Percentiles rank a stretch among this genome's conserved stretches.
Evolutionary conservation across 371 early-diverging fungal species (phyloP).

Genomic region (Neoconidiobolus thromboides): DNA sequence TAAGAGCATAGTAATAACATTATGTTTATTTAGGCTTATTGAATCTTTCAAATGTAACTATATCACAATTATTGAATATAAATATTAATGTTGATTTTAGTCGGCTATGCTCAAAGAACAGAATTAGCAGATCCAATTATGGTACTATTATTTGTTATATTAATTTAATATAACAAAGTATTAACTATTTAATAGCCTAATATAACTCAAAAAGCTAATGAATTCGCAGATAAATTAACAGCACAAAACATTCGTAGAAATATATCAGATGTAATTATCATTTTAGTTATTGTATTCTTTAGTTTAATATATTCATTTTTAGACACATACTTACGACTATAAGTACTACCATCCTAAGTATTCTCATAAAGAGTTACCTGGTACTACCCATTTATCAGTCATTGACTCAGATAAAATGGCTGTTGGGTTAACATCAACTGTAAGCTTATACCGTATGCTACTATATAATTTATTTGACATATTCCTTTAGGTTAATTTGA

Average conservation of each 20-base stretch:
- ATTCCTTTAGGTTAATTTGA: constrained; percentile 39
- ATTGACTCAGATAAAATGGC: constrained; percentile 68
- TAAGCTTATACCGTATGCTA: too few species aligned
- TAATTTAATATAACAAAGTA: too few species aligned
- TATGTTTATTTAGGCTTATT: constrained; percentile 43
- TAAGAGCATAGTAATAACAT: too few species aligned
- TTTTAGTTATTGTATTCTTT: too few species aligned
- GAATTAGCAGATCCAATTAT: constrained; percentile 54
- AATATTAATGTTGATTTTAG: too few species aligned
- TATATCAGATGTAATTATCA: constrained; percentile 28
- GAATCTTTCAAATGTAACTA: constrained; percentile 60
- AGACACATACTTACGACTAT: constrained; percentile 20
- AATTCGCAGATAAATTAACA: constrained; percentile 44
- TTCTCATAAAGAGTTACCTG: constrained; percentile 66
- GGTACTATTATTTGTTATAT: too few species aligned
- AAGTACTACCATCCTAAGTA: constrained; percentile 60
- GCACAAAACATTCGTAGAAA: constrained; percentile 42
- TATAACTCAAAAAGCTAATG: constrained; percentile 20
- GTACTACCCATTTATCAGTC: constrained; percentile 94
- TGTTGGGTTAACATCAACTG: constrained; percentile 78
- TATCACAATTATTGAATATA: too few species aligned
- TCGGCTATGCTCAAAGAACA: constrained; percentile 71
- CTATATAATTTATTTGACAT: too few species aligned
- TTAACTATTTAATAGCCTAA: background rate
- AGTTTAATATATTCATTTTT: too few species aligned